phyloP scores from a whole-genome alignment of 108 stramenopile genomes.

The Schizochytrium sp. region DNA sequence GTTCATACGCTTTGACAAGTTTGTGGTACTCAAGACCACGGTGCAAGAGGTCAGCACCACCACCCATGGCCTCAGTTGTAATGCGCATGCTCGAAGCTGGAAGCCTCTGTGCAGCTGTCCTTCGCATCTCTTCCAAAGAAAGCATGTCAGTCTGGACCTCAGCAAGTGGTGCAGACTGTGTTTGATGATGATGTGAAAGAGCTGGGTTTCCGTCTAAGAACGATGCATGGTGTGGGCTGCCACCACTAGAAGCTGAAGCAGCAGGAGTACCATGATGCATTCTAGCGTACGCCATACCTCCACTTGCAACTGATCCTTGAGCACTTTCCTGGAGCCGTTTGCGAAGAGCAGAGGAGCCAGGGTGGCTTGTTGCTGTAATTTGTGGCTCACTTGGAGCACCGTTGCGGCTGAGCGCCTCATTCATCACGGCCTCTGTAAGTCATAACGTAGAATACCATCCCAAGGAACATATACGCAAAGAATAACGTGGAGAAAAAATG shows the following conservation, averaged over 20 bases:
- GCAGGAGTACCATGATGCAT: no score
- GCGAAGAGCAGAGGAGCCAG: conserved; percentile 3
- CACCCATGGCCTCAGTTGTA: not conserved
- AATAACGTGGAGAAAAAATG: no score
- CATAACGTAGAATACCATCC: no score
- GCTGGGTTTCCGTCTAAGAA: no score
- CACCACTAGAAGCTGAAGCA: no score
- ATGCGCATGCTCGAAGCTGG: not conserved
- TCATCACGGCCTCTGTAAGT: not conserved
- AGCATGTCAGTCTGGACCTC: not conserved
- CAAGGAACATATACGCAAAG: no score
- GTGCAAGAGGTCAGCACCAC: not conserved
- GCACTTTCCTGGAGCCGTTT: not conserved
- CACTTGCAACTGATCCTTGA: not conserved
- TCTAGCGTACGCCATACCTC: not conserved
- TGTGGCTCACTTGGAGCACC: not conserved
- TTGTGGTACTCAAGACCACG: conserved; percentile 13
- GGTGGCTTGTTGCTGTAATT: not conserved
- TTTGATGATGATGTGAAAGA: no score
- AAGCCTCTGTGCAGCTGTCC: not conserved
- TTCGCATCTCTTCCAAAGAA: not conserved
- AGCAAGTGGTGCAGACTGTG: no score
- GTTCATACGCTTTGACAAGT: not conserved
- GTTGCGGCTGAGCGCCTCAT: not conserved
- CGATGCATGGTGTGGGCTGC: no score